Evolutionary conservation across 441 rosid species (phyloP), one percentile per base, ranked within the genome.

Genomic region (Dalechampia spathulata): DNA sequence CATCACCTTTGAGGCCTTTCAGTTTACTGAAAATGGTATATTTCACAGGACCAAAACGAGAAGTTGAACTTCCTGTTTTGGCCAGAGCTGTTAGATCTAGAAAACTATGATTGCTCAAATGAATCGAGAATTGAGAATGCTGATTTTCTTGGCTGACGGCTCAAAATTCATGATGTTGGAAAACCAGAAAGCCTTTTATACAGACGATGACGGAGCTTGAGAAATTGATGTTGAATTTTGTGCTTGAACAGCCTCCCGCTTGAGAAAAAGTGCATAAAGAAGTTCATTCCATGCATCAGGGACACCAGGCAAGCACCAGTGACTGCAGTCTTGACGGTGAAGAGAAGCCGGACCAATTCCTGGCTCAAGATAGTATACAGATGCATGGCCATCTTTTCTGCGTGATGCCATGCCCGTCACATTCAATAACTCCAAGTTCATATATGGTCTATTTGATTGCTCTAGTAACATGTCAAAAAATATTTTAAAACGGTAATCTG

Each of bases 231-330:
- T 42, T 16, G 42, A 44, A 27, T 58, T 62, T 49, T 19, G 40
- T 1, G 36, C 7, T 30, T 30, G 36, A 39, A 25, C n/a, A 0
- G 57, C 42, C 57, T 74, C 79, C 55, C 42, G 30, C 68, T 76
- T 74, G 34, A 83, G 78, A 53, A 75, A 51, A 52, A 75, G 69
- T 0, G 84, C 81, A 57, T 72, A 79, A 42, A 78, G 74, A 49
- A 84, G 78, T 69, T 79, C 84, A 50, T 85, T 82, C 92, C 83
- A 85, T 2, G 81, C 60, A 58, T 85, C 88, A 15, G 92, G 92
- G 16, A 82, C 81, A 3, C 88, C 83, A 7, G 87, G 87, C 62
- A 84, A 66, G 73, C 82, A 84, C 85, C 87, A 78, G 22, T 76
- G 85, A 69, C 83, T 82, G 68, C 92, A 85, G 52, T 85, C 92